Evolutionary conservation across 768 basidiomycete species (phyloP).

Genomic region (Pulveroboletus sp.): DNA sequence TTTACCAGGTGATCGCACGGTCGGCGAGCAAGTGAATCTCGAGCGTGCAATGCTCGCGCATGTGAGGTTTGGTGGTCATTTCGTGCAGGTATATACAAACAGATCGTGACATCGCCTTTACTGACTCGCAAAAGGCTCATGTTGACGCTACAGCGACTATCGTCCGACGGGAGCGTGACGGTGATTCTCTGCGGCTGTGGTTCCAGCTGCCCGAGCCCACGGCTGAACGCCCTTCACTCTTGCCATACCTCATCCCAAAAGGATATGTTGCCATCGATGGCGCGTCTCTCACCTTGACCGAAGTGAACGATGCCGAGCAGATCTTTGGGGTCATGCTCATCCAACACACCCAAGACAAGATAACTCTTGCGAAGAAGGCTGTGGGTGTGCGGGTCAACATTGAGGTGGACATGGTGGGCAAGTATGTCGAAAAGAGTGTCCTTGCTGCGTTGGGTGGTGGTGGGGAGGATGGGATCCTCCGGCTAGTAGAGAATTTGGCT

Average conservation of each 20-base stretch:
- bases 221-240: constrained; percentile 53
- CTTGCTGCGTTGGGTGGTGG: constrained; percentile 57
- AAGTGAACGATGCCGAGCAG: constrained; percentile 57
- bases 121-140: constrained; percentile 62
- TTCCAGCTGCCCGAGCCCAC: constrained; percentile 73
- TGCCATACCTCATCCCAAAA: constrained; percentile 86
- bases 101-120: not conserved
- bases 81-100: constrained; percentile 75
- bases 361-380: constrained; percentile 71
- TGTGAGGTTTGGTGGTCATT: constrained; percentile 92
- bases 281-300: constrained; percentile 85
- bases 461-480: constrained; percentile 44
- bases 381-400: constrained; percentile 86
- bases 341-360: constrained; percentile 85
- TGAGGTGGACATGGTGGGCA: constrained; percentile 93
- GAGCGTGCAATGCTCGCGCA: constrained; percentile 95
- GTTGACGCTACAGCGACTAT: constrained; percentile 87
- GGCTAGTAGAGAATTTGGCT: constrained; percentile 53
- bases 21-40: constrained; percentile 81
- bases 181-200: constrained; percentile 80
- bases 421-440: constrained; percentile 86
- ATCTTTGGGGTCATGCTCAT: constrained; percentile 93
- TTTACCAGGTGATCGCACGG: constrained; percentile 63
- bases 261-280: constrained; percentile 96
- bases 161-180: constrained; percentile 61